These are phyloP conservation scores for Elongisporangium undulatum DNA, from an alignment of 352 stramenopile genomes.

Conservation along the genomic window DNA sequence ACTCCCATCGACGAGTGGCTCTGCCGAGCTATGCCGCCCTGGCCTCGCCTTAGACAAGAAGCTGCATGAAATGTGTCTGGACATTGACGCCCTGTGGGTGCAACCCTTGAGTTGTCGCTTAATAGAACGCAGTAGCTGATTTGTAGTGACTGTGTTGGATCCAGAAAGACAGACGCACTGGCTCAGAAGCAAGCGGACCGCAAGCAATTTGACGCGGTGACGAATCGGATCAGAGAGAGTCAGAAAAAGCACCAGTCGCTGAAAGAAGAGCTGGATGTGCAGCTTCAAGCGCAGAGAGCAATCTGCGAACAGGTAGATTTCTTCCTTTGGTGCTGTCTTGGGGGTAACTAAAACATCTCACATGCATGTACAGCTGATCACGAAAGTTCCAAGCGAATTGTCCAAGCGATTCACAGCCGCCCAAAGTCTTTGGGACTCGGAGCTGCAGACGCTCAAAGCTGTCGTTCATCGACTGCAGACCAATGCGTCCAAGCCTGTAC, in stretches of 20 bases:
- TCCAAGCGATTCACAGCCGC: slow-evolving; percentile 41
- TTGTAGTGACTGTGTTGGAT: background rate
- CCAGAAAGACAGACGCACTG: slow-evolving; percentile 33
- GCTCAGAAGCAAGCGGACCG: slow-evolving; percentile 40
- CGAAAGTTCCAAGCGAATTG: slow-evolving; percentile 47
- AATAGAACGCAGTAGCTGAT: background rate
- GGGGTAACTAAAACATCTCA: background rate
- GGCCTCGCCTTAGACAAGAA: slow-evolving; percentile 26
- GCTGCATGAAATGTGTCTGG: slow-evolving; percentile 28
- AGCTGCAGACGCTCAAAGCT: slow-evolving; percentile 28
- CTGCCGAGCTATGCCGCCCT: slow-evolving; percentile 11
- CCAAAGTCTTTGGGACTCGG: slow-evolving; percentile 31
- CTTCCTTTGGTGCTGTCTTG: background rate
- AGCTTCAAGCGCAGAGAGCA: slow-evolving; percentile 32
- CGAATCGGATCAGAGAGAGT: slow-evolving; percentile 49
- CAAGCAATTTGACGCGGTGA: slow-evolving; percentile 57
- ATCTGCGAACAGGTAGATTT: slow-evolving; percentile 30
- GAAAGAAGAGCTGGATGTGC: slow-evolving; percentile 36
- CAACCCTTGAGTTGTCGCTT: slow-evolving; percentile 1
- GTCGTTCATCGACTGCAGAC: slow-evolving; percentile 28
- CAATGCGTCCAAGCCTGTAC: slow-evolving; percentile 3
- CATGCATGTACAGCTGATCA: slow-evolving; percentile 28
- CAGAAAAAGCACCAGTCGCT: slow-evolving; percentile 33
- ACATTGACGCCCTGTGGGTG: slow-evolving; percentile 32
- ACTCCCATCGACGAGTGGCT: slow-evolving; percentile 10